Percentiles rank a stretch among this genome's conserved stretches.
Evolutionary conservation across 352 stramenopile species (phyloP).

Genomic region (Globisporangium ultimum): DNA sequence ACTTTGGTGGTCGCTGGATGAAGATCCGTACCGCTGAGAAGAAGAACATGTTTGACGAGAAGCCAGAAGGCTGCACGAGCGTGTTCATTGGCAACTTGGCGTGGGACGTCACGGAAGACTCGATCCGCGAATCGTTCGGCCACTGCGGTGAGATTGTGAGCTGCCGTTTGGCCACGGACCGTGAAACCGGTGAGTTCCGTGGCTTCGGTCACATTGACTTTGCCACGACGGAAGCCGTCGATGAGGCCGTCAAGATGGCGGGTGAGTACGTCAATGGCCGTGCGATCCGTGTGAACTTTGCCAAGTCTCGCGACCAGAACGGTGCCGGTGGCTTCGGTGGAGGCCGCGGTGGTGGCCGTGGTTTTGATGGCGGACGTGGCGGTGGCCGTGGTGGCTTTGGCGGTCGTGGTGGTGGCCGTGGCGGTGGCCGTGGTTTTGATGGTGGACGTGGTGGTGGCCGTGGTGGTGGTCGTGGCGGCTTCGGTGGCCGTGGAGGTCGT

Average conservation of each 20-base stretch:
- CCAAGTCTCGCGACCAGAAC: slow-evolving; percentile 62
- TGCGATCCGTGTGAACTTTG: slow-evolving; percentile 94
- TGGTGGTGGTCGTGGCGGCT: slow-evolving; percentile 24
- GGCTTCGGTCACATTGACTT: slow-evolving; percentile 99
- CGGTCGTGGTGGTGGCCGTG: slow-evolving; percentile 37
- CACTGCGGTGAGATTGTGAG: slow-evolving; percentile 94
- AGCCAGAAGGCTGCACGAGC: slow-evolving; percentile 93
- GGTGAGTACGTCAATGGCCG: slow-evolving; percentile 92
- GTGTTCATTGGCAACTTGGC: slow-evolving; percentile 98
- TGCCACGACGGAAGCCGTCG: slow-evolving; percentile 90
- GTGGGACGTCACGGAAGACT: slow-evolving; percentile 96
- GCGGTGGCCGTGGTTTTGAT: slow-evolving; percentile 36
- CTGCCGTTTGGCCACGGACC: slow-evolving; percentile 94
- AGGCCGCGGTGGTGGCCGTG: slow-evolving; percentile 44
- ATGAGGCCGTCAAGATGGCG: slow-evolving; percentile 89
- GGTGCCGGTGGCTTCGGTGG: slow-evolving; percentile 32
- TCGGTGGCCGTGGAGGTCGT: slow-evolving; percentile 35
- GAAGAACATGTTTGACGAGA: slow-evolving; percentile 87
- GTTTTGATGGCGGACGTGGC: slow-evolving; percentile 48
- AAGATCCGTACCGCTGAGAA: slow-evolving; percentile 90
- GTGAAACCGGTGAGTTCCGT: slow-evolving; percentile 97
- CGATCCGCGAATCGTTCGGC: slow-evolving; percentile 89
- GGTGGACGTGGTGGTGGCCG: slow-evolving; percentile 24
- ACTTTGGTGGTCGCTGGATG: slow-evolving; percentile 95
- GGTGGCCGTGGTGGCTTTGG: slow-evolving; percentile 60